Conservation (phyloP, 2,329 filamentous ascomycete species). For the Hypoxylon sp. region DNA sequence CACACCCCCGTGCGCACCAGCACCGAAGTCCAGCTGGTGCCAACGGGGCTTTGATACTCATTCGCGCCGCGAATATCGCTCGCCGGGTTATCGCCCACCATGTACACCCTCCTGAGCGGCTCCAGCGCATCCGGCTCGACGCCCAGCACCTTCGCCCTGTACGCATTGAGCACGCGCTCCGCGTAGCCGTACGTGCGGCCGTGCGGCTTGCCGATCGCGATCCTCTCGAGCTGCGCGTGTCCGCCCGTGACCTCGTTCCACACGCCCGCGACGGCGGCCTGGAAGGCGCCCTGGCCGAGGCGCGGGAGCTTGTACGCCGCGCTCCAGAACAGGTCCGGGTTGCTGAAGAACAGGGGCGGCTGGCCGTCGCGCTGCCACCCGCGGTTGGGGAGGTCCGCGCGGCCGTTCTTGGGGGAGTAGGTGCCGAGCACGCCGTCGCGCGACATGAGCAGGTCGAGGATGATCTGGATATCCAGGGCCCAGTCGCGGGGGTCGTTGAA, state of each 20-base stretch:
- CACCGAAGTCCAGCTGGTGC: conserved; percentile 82
- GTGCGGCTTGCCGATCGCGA: conserved; percentile 87
- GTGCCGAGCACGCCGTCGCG: conserved; percentile 85
- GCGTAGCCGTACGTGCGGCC: conserved; percentile 85
- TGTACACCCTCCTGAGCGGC: conserved; percentile 84
- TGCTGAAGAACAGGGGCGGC: conserved; percentile 87
- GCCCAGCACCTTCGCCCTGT: conserved; percentile 67
- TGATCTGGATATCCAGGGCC: conserved; percentile 89
- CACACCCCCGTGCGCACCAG: conserved; percentile 88
- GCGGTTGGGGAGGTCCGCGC: conserved; percentile 73
- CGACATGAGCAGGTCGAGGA: conserved; percentile 86
- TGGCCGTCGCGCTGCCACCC: conserved; percentile 89
- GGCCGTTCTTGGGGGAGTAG: conserved; percentile 79
- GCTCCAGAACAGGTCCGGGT: conserved; percentile 92
- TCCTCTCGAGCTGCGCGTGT: conserved; percentile 69
- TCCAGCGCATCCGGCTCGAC: conserved; percentile 28
- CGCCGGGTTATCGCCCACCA: conserved; percentile 92
- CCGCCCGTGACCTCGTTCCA: conserved; percentile 81
- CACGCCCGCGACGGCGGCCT: conserved; percentile 83
- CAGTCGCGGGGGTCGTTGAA: conserved; percentile 98
- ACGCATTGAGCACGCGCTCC: conserved; percentile 77
- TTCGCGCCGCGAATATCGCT: conserved; percentile 94
- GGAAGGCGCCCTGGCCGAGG: conserved; percentile 92
- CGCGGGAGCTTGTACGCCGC: conserved; percentile 87
- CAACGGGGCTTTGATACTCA: conserved; percentile 74